These are phyloP conservation scores for Cordyceps farinosa DNA, from an alignment of 2,329 filamentous ascomycete genomes.

Conservation along the genomic window DNA sequence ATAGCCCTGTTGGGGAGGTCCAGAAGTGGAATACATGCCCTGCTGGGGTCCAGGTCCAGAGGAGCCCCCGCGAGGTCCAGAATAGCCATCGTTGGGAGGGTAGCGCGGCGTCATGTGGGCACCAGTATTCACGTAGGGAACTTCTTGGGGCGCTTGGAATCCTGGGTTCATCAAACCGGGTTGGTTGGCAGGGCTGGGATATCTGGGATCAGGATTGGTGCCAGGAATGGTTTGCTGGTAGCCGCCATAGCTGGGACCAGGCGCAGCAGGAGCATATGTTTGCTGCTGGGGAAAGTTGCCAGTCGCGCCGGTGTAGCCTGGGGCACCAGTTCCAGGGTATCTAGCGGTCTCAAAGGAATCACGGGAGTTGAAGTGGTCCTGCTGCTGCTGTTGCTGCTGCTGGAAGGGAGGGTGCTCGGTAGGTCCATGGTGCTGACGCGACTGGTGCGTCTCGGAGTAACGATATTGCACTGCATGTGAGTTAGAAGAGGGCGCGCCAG, in stretches of 20 bases:
- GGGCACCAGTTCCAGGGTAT: conserved; percentile 49
- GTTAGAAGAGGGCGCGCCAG: conserved; percentile 55
- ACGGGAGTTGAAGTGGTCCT: conserved; percentile 35
- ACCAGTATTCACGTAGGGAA: conserved; percentile 35
- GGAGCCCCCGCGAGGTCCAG: conserved; percentile 28
- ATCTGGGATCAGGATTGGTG: conserved; percentile 33
- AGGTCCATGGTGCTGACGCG: conserved; percentile 47
- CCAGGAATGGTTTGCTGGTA: conserved; percentile 28
- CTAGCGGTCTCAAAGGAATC: conserved; percentile 43
- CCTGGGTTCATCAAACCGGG: conserved; percentile 31
- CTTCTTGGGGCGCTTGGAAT: conserved; percentile 30
- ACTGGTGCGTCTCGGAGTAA: conserved; percentile 50
- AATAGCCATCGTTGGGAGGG: conserved; percentile 32
- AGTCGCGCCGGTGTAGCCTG: conserved; percentile 47
- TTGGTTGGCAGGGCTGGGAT: conserved; percentile 26
- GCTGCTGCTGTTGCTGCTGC: conserved; percentile 22
- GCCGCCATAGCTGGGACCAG: conserved; percentile 28
- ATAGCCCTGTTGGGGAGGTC: conserved; percentile 31
- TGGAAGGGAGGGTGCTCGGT: conserved; percentile 35
- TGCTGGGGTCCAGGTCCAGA: conserved; percentile 31
- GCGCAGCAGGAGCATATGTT: conserved; percentile 29
- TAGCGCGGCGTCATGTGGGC: conserved; percentile 32
- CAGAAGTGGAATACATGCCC: conserved; percentile 32
- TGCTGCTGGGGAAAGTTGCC: conserved; percentile 30
- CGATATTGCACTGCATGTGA: conserved; percentile 55